phyloP scores from a whole-genome alignment of 2,329 filamentous ascomycete genomes.

The Aaosphaeria arxii region DNA sequence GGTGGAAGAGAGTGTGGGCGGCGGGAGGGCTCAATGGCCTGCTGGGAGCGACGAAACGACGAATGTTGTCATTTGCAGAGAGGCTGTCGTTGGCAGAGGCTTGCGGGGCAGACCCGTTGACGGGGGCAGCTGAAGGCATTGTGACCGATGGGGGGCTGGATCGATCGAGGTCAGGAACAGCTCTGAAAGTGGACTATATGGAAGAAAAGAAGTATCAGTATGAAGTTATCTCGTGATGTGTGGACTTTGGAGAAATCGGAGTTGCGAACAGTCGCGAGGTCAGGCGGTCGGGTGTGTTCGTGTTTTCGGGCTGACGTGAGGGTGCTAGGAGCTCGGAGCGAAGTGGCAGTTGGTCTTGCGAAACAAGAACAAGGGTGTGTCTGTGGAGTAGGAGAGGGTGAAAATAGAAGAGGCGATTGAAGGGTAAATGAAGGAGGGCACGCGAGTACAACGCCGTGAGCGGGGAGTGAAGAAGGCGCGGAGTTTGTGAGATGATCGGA shows the following conservation, averaged over 20 bases:
- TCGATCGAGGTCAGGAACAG: conserved; percentile 1
- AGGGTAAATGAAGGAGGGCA: neutral
- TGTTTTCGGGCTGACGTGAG: too few relatives aligned
- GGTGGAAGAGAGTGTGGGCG: conserved; percentile 91
- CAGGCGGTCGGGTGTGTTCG: too few relatives aligned
- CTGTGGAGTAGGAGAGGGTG: neutral
- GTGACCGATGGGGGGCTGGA: conserved; percentile 25
- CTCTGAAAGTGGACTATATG: neutral
- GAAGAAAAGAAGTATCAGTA: neutral
- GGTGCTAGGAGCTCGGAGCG: neutral
- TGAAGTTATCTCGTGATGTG: neutral
- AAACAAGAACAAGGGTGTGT: neutral
- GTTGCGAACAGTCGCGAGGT: too few relatives aligned
- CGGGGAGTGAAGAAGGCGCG: neutral
- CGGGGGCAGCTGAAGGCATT: conserved; percentile 44
- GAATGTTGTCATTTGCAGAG: conserved; percentile 98
- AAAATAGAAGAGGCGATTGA: neutral
- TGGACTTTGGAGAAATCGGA: neutral
- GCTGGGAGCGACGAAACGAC: conserved; percentile 90
- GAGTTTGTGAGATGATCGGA: neutral
- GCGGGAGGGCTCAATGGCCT: conserved; percentile 85
- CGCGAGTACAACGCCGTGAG: neutral
- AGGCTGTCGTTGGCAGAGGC: conserved; percentile 34
- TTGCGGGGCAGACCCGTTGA: conserved; percentile 29
- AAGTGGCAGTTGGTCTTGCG: neutral